These are phyloP conservation scores for Conringia planisiliqua DNA, from an alignment of 345 rosid species.

Conservation along the genomic window DNA sequence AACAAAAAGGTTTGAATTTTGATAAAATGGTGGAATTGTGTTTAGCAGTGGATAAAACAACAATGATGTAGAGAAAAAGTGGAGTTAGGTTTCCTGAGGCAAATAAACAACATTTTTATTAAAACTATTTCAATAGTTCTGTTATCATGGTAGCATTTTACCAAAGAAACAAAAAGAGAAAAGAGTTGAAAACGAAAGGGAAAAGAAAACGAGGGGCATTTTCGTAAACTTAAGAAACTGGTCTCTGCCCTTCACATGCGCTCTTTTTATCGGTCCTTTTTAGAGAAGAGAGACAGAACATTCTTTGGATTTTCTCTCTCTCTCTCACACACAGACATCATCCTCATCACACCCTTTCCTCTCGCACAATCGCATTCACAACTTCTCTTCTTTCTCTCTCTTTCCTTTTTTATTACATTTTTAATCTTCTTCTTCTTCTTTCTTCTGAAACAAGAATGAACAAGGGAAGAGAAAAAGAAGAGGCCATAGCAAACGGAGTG, in stretches of 20 bases:
- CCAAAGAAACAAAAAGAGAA: background rate
- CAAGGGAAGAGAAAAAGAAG: constrained; percentile 52
- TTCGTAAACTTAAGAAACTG: constrained; percentile 28
- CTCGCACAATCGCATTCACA: constrained; percentile 22
- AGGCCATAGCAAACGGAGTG: constrained; percentile 86
- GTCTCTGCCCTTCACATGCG: constrained; percentile 42
- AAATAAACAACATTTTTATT: no score
- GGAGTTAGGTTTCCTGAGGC: no score
- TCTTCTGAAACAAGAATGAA: constrained; percentile 39
- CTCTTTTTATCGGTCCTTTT: constrained; percentile 37
- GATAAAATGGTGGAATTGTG: background rate
- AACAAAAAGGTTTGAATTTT: background rate
- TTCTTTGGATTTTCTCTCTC: constrained; percentile 36
- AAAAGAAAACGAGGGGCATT: constrained; percentile 21
- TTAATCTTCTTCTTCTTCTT: constrained; percentile 46
- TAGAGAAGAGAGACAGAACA: constrained; percentile 45
- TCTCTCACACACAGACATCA: constrained; percentile 37
- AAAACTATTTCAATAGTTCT: background rate
- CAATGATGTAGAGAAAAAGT: no score
- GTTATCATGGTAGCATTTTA: background rate
- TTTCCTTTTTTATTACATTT: background rate
- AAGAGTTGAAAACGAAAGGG: background rate
- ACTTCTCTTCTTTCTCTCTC: constrained; percentile 19
- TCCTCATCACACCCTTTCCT: constrained; percentile 31
- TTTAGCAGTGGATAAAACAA: background rate